Evolutionary conservation across 2,329 filamentous ascomycete genomes (phyloP).

Genomic region (Colletotrichum chlorophyti): DNA sequence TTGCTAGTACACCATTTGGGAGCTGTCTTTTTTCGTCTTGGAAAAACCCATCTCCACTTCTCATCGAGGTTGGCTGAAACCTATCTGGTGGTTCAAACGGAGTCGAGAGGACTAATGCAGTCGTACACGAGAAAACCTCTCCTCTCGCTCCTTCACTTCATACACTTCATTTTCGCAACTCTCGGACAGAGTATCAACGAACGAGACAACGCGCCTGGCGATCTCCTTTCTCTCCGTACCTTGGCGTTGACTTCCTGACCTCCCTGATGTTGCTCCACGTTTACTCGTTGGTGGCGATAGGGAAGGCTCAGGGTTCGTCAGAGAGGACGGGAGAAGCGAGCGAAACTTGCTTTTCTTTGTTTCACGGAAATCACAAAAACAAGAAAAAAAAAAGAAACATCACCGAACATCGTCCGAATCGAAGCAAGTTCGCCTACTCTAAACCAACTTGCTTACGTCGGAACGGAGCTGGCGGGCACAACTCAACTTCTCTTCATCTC

Average conservation of each 20-base stretch:
- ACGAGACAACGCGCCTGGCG: slow-evolving; percentile 18
- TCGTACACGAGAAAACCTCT: slow-evolving; percentile 36
- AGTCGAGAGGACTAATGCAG: slow-evolving; percentile 46
- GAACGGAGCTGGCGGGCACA: slow-evolving; percentile 12
- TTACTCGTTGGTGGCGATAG: slow-evolving; percentile 21
- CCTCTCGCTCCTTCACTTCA: slow-evolving; percentile 39
- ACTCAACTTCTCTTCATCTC: slow-evolving; percentile 15
- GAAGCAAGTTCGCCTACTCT: slow-evolving; percentile 16
- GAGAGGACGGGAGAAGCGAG: slow-evolving; percentile 14
- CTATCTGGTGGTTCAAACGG: slow-evolving; percentile 50
- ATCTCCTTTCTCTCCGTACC: background rate
- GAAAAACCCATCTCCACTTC: slow-evolving; percentile 52
- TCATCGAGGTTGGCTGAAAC: slow-evolving; percentile 56
- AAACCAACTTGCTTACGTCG: slow-evolving; percentile 23
- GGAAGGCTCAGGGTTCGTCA: slow-evolving; percentile 11
- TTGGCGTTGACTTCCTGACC: slow-evolving; percentile 31
- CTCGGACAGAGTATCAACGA: background rate
- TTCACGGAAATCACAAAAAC: slow-evolving; percentile 10
- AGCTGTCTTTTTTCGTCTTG: slow-evolving; percentile 37
- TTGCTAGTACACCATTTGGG: slow-evolving; percentile 56
- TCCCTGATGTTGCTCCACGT: slow-evolving; percentile 14
- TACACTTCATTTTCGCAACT: slow-evolving; percentile 17
- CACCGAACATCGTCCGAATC: no score
- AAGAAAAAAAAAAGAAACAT: slow-evolving; percentile 14
- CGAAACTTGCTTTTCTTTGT: slow-evolving; percentile 18